Base-by-base conservation (phyloP, 495 filamentous ascomycete genomes). In the Annulohypoxylon maeteangense region DNA sequence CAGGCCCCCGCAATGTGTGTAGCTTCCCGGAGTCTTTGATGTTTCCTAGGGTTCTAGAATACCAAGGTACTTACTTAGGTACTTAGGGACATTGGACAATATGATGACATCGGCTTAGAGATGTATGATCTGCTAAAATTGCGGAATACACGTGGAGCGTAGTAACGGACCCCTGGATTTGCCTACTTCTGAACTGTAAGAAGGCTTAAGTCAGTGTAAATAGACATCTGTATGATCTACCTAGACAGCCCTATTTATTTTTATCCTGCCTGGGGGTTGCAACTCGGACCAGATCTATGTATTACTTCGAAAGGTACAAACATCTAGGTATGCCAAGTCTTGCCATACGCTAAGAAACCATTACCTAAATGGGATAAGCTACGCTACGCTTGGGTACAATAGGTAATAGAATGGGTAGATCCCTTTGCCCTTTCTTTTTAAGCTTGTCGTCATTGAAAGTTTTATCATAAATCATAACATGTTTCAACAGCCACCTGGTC, bases 351-450 rank as follows among this genome's bases (percentile, higher is more conserved):
- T 48, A 25, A 23, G 48, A 16, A n/a, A 31, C 47, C 25, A 18
- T 16, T 57, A 57, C 54, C 34, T 18, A 25, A 57, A 40, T 57
- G 25, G 54, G 54, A 23, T 25, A 57, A 57, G 54, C 11, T 18
- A n/a, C 14, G 32, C 10, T n/a, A 25, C 34, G 14, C 8, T 18
- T 20, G 6, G 34, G 16, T 14, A 6, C 10, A 16, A 25, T 53
- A 16, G 5, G 20, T 12, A 25, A 40, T 14, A 14, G 11, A 29
- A 51, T 51, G 1, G 10, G 23, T 27, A 29, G 23, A 22, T 20
- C 18, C 50, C 27, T 56, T 56, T 7, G 18, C 12, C 22, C 31
- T 56, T 38, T 16, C n/a, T 54, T 54, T 16, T 32, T 4, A 1
- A 32, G 34, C 34, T 23, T 56, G 16, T 51, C 47, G 23, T 51